Conservation (phyloP, 768 basidiomycete species). For the Neoboletus brunneissimus region DNA sequence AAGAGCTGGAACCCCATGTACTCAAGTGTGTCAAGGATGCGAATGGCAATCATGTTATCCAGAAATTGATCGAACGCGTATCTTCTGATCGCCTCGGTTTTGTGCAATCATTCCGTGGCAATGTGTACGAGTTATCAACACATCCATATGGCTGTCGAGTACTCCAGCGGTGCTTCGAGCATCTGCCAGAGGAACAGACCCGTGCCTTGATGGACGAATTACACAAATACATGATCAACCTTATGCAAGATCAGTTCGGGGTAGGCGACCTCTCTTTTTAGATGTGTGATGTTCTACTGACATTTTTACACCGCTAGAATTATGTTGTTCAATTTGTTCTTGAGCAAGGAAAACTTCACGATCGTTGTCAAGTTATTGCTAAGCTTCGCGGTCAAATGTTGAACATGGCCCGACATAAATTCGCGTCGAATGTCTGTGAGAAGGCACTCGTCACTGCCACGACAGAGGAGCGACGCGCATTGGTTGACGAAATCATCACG, state of each 20-base stretch:
- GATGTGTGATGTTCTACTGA: background rate
- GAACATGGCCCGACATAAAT: conserved; percentile 81
- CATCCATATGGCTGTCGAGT: conserved; percentile 96
- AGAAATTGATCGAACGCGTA: conserved; percentile 84
- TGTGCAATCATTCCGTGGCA: conserved; percentile 70
- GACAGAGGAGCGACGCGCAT: conserved; percentile 55
- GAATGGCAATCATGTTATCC: conserved; percentile 94
- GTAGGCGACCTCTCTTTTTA: conserved; percentile 42
- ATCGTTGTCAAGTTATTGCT: conserved; percentile 62
- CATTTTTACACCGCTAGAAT: conserved; percentile 50
- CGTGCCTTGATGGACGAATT: conserved; percentile 80
- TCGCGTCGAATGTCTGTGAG: conserved; percentile 94
- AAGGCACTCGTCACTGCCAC: conserved; percentile 75
- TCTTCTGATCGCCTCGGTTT: conserved; percentile 74
- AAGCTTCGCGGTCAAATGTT: conserved; percentile 77
- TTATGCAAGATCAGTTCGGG: conserved; percentile 92
- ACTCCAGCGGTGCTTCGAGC: conserved; percentile 88
- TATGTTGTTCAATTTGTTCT: conserved; percentile 95
- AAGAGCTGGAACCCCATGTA: conserved; percentile 76
- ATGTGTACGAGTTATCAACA: conserved; percentile 76
- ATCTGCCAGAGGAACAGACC: conserved; percentile 66
- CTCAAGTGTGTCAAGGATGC: conserved; percentile 85
- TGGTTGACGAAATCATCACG: conserved; percentile 82
- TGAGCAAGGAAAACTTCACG: conserved; percentile 70
- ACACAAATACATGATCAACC: conserved; percentile 59